phyloP scores from a whole-genome alignment of 2,329 filamentous ascomycete species.

The Teratosphaeria destructans region DNA sequence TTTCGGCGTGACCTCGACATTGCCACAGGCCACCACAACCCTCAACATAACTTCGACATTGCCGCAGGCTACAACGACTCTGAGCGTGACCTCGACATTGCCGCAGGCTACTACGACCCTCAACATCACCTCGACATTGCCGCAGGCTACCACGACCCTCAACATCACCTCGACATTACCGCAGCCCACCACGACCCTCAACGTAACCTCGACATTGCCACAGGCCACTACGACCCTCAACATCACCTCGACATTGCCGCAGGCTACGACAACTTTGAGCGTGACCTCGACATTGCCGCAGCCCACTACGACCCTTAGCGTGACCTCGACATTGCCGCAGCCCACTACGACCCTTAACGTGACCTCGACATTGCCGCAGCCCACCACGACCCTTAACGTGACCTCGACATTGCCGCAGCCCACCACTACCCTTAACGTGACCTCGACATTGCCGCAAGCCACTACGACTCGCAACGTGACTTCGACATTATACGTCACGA shows the following conservation, averaged over 20 bases:
- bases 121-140: neutral
- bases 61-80: neutral
- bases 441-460: neutral
- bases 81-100: neutral
- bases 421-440: neutral
- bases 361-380: neutral
- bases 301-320: neutral
- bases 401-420: neutral
- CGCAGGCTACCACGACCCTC: neutral
- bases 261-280: neutral
- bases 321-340: neutral
- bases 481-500: neutral
- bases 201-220: neutral
- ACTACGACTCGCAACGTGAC: neutral
- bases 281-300: too few species aligned
- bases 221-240: neutral
- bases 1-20: neutral
- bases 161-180: neutral
- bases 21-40: neutral
- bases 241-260: neutral
- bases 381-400: neutral
- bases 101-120: neutral
- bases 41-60: neutral
- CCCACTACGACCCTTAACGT: neutral
- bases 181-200: neutral